Evolutionary conservation across 345 rosid genomes (phyloP).

Genomic region (Populus ilicifolia): DNA sequence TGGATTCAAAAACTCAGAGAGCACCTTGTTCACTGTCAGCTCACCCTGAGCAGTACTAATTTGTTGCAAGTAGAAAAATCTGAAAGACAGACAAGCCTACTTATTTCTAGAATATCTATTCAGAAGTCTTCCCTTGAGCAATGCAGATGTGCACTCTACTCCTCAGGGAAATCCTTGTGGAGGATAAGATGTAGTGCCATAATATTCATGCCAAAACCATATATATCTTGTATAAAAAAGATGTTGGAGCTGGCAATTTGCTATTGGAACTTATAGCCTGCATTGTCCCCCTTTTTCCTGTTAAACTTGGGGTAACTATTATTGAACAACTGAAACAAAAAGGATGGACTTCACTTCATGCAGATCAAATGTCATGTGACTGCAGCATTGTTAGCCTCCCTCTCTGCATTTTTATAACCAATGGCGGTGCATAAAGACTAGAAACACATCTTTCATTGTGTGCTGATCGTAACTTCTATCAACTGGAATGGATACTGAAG

Average conservation of each 20-base stretch:
- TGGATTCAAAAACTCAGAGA: conserved; percentile 1
- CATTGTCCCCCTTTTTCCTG: background rate
- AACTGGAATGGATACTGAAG: background rate
- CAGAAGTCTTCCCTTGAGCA: background rate
- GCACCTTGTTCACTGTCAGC: conserved; percentile 1
- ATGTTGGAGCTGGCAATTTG: background rate
- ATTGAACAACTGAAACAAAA: background rate
- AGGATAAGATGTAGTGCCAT: background rate
- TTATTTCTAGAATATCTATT: background rate
- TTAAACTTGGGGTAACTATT: background rate
- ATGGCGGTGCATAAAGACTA: background rate
- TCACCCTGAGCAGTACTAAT: background rate
- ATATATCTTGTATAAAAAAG: background rate
- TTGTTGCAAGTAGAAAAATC: conserved; percentile 1
- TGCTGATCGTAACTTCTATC: background rate
- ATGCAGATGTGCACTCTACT: background rate
- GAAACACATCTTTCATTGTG: background rate
- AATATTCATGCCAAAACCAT: background rate
- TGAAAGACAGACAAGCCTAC: background rate
- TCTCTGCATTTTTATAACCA: too few relatives aligned
- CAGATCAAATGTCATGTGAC: too few relatives aligned
- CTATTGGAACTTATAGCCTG: background rate
- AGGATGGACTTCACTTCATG: too few relatives aligned
- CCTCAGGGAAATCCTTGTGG: background rate
- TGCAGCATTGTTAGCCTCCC: too few relatives aligned